Base-by-base conservation (phyloP, 306 rosid genomes). In the Gleditsia sinensis region DNA sequence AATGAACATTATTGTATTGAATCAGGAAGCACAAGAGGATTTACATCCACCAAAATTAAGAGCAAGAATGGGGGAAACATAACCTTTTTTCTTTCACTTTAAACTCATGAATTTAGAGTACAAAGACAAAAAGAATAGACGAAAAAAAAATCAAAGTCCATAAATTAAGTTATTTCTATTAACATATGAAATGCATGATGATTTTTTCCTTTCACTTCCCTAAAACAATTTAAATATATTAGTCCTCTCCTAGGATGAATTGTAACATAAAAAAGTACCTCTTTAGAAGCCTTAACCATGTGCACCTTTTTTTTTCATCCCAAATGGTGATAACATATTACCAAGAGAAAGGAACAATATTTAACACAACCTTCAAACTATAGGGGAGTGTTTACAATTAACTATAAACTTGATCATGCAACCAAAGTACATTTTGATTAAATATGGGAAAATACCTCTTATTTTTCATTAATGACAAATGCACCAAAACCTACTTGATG, bases 401-500 rank as follows among this genome's bases (percentile, higher is more conserved):
- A 27, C 14, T 36, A 16, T 55, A 69, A 3, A n/a, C 12, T 30
- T 9, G 59, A 56, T 60, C 40, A 68, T 19, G 50, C 3, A 30
- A 49, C 17, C 33, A 16, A 23, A 57, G 16, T 25, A 48, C 20
- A 66, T 42, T 54, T 25, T 53, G 36, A 78, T 40, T 19, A 16
- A 28, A 11, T 11, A 7, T 23, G 56, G 40, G 42, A 37, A 74
- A 27, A 63, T 84, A 90, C 96, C 96, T 92, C 91, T 74, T 64
- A 72, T 46, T 88, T 88, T 5, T 85, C 82, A 77, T 92, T 87
- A 68, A 84, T 76, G n/a, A n/a, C n/a, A n/a, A n/a, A n/a, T n/a
- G n/a, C n/a, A n/a, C n/a, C n/a, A n/a, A n/a, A n/a, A n/a, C 92
- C 82, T 1, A 90, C 96, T 71, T 89, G 82, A 65, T 92, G 94